These are phyloP conservation scores for Immersiporthe knoxdaviesiana DNA, from an alignment of 2,329 filamentous ascomycete species.

Conservation along the genomic window DNA sequence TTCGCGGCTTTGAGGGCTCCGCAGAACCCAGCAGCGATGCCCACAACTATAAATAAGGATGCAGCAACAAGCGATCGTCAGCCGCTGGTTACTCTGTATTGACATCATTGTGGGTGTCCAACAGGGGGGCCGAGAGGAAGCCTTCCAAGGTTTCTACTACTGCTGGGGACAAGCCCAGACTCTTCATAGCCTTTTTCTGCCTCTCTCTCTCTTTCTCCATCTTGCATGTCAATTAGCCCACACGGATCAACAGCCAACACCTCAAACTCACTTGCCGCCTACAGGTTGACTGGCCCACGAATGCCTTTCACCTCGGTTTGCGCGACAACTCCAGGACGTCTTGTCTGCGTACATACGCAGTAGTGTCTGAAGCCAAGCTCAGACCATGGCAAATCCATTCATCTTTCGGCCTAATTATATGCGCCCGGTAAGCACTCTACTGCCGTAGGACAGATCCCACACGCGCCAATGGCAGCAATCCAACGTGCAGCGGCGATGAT, in stretches of 20 bases:
- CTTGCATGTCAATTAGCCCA: not conserved
- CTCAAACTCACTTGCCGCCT: not conserved
- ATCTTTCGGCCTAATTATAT: not conserved
- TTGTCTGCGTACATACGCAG: not conserved
- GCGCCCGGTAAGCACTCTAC: not conserved
- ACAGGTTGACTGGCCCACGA: not conserved
- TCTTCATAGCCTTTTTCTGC: not conserved
- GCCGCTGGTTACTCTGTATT: not conserved
- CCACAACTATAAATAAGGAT: slow-evolving; percentile 16
- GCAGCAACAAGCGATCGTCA: slow-evolving; percentile 3
- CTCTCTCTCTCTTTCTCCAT: not conserved
- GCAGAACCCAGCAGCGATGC: slow-evolving; percentile 1
- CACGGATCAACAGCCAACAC: not conserved
- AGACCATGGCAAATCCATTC: not conserved
- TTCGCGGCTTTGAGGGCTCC: slow-evolving; percentile 10
- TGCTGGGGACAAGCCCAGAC: not conserved
- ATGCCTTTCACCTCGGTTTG: not conserved
- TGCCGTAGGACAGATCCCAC: not conserved
- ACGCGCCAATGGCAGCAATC: not conserved
- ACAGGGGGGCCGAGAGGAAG: not conserved
- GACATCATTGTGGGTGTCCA: slow-evolving; percentile 8
- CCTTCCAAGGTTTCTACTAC: not conserved
- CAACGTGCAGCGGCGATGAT: not conserved
- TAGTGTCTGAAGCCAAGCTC: not conserved
- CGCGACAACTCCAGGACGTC: not conserved